Percentiles rank a stretch among this genome's conserved stretches.
phyloP scores from a whole-genome alignment of 148 eudicot species.

The Vaccinium vitisidaea region DNA sequence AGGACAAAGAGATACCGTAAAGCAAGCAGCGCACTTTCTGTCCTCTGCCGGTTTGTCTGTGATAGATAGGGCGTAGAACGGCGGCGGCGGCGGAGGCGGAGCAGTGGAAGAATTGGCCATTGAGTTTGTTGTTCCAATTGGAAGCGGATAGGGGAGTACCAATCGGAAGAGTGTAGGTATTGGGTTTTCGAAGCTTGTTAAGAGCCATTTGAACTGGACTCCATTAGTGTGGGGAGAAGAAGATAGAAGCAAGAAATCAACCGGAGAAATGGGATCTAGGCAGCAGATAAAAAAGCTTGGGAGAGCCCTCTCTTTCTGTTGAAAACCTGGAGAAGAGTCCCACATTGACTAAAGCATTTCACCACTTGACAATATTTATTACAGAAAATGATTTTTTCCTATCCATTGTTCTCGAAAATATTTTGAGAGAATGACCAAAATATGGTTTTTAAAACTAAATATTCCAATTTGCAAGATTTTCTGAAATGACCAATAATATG shows the following conservation, averaged over 20 bases:
- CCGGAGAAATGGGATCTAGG: too few relatives aligned
- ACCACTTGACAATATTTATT: too few relatives aligned
- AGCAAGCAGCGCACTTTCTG: constrained; percentile 21
- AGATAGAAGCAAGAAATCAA: not conserved
- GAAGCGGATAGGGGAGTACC: not conserved
- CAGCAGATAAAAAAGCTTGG: too few relatives aligned
- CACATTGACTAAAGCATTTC: too few relatives aligned
- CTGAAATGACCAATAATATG: too few relatives aligned
- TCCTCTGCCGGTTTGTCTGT: constrained; percentile 22
- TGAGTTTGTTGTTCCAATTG: not conserved
- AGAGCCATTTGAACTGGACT: not conserved
- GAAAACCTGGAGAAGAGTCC: too few relatives aligned
- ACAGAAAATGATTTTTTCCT: too few relatives aligned
- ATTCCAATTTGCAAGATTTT: too few relatives aligned
- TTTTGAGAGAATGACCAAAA: too few relatives aligned
- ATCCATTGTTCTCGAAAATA: too few relatives aligned
- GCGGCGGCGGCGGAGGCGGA: constrained; percentile 29
- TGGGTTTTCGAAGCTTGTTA: not conserved
- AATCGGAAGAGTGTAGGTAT: not conserved
- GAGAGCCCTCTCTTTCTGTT: too few relatives aligned
- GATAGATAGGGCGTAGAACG: constrained; percentile 7
- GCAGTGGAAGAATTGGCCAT: constrained; percentile 26
- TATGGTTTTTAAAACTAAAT: too few relatives aligned
- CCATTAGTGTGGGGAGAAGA: not conserved
- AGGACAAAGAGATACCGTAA: constrained; percentile 68